A percentile compares a stretch with the other conserved stretches of the same genome.
Conservation (phyloP, 164 flowering plant species). For the Vitis rotundifolia region DNA sequence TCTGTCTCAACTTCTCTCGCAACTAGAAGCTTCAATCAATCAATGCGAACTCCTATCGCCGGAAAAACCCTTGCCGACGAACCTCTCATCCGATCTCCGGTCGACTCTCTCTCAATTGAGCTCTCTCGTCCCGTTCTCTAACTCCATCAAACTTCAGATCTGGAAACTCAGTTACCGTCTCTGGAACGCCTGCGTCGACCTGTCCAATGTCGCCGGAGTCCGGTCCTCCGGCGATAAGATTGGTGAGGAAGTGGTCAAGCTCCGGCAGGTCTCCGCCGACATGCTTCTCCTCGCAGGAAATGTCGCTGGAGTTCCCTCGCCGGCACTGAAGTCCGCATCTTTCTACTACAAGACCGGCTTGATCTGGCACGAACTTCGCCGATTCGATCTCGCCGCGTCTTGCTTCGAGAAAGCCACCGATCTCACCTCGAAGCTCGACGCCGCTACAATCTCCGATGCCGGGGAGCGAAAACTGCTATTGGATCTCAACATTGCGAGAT, state of each 20-base stretch:
- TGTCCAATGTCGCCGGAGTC: constrained; percentile 51
- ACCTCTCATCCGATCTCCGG: constrained; percentile 39
- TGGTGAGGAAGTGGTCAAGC: constrained; percentile 21
- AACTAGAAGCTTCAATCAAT: constrained; percentile 42
- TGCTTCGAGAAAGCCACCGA: constrained; percentile 89
- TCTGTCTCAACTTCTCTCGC: constrained; percentile 24
- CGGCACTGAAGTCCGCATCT: constrained; percentile 63
- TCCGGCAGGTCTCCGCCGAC: constrained; percentile 83
- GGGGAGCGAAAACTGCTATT: constrained; percentile 64
- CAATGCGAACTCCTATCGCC: constrained; percentile 31
- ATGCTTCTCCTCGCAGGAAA: constrained; percentile 56
- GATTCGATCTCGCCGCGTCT: constrained; percentile 59
- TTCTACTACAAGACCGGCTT: constrained; percentile 80
- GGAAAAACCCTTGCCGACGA: constrained; percentile 8
- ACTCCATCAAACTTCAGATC: constrained; percentile 63
- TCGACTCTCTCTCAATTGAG: constrained; percentile 33
- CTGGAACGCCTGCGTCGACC: constrained; percentile 95
- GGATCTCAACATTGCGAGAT: constrained; percentile 51
- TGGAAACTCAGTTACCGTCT: constrained; percentile 96
- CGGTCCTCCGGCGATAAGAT: constrained; percentile 7
- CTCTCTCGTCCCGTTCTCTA: constrained; percentile 52
- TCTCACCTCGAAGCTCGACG: constrained; percentile 47
- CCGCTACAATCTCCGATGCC: constrained; percentile 24
- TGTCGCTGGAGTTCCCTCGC: constrained; percentile 74
- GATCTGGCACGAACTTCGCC: constrained; percentile 64